phyloP scores from a whole-genome alignment of 768 basidiomycete genomes.

The Kockovaella imperatae region DNA sequence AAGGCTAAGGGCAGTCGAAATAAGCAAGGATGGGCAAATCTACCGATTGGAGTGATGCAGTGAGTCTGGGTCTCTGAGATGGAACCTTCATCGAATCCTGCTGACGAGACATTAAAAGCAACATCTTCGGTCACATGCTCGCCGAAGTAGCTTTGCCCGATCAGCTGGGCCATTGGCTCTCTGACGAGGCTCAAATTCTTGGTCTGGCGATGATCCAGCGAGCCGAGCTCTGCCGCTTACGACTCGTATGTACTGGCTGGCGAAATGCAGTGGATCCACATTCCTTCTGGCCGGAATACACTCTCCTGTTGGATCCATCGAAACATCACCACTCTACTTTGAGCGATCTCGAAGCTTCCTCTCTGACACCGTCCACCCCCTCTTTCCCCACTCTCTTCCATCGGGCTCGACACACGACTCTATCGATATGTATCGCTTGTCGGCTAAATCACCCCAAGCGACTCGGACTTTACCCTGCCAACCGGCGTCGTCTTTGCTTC shows the following conservation, averaged over 20 bases:
- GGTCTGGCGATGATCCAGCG: conserved; percentile 4
- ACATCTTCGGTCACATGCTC: too few species aligned
- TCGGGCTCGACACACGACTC: conserved; percentile 8
- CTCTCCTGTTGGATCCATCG: conserved; percentile 14
- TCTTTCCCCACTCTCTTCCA: conserved; percentile 14
- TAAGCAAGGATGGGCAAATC: conserved; percentile 15
- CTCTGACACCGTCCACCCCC: conserved; percentile 12
- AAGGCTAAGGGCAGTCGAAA: not conserved
- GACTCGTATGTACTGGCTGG: conserved; percentile 7
- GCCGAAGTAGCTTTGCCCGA: too few species aligned
- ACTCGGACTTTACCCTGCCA: conserved; percentile 11
- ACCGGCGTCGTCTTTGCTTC: not conserved
- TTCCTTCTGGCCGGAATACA: conserved; percentile 14
- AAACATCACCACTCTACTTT: conserved; percentile 10
- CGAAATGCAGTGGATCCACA: conserved; percentile 15
- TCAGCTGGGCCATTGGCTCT: too few species aligned
- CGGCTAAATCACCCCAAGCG: conserved; percentile 14
- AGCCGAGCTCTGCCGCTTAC: conserved; percentile 7
- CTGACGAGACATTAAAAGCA: conserved; percentile 1
- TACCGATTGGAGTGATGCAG: conserved; percentile 13
- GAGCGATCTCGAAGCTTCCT: conserved; percentile 4
- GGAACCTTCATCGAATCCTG: not conserved
- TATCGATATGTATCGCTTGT: conserved; percentile 15
- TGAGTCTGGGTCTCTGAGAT: conserved; percentile 4
- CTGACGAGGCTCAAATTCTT: not conserved